Conservation (phyloP, 495 filamentous ascomycete genomes). For the Annulohypoxylon bovei region DNA sequence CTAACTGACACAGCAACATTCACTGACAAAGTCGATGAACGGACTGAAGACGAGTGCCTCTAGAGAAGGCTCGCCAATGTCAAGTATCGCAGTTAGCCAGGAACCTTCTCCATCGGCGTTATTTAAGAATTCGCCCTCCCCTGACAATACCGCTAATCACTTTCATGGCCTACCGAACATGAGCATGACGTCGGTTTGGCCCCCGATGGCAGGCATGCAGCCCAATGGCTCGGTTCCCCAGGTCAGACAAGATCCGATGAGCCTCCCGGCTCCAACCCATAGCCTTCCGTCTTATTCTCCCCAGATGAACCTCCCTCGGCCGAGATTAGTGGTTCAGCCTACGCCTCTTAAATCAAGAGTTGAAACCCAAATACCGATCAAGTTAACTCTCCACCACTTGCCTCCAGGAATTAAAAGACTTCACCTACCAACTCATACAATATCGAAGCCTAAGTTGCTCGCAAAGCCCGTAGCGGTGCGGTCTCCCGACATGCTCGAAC, state of each 20-base stretch:
- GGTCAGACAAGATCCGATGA: constrained; percentile 27
- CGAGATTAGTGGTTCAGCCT: constrained; percentile 62
- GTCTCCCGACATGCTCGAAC: constrained; percentile 77
- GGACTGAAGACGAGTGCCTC: constrained; percentile 50
- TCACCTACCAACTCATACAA: constrained; percentile 86
- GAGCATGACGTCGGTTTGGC: constrained; percentile 32
- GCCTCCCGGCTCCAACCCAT: constrained; percentile 18
- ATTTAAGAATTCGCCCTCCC: constrained; percentile 65
- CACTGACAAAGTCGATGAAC: constrained; percentile 50
- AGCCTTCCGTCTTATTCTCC: constrained; percentile 26
- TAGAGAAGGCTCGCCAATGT: constrained; percentile 62
- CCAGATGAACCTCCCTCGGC: constrained; percentile 20
- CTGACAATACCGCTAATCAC: constrained; percentile 43
- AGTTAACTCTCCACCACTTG: constrained; percentile 75
- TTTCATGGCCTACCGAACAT: constrained; percentile 29
- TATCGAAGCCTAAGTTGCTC: constrained; percentile 89
- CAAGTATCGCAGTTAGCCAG: constrained; percentile 55
- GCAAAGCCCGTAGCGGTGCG: constrained; percentile 69
- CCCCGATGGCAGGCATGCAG: constrained; percentile 12
- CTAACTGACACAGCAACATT: constrained; percentile 50
- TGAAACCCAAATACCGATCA: constrained; percentile 91
- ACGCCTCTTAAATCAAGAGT: constrained; percentile 86
- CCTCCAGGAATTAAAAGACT: constrained; percentile 78
- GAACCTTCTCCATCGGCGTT: constrained; percentile 59
- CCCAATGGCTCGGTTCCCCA: constrained; percentile 1